A percentile compares a stretch with the other conserved stretches of the same genome.
These are phyloP conservation scores for Tuctoria greenei DNA, from an alignment of 176 grass and related monocot species.

Conservation along the genomic window DNA sequence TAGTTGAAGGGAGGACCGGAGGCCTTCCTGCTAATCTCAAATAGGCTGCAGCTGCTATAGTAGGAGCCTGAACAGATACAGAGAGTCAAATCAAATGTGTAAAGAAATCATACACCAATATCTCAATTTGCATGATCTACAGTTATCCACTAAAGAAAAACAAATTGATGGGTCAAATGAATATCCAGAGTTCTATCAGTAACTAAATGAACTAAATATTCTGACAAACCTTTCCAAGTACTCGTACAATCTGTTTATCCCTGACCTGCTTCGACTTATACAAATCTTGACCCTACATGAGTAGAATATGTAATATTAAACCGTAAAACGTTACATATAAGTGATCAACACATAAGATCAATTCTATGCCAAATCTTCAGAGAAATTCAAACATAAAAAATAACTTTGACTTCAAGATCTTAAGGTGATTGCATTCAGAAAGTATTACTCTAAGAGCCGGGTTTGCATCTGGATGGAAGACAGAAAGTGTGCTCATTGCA, in stretches of 20 bases:
- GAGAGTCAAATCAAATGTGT: neutral
- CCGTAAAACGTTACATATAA: slow-evolving; percentile 10
- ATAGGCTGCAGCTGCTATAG: slow-evolving; percentile 93
- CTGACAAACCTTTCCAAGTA: slow-evolving; percentile 86
- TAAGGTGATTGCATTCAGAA: neutral
- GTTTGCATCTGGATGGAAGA: slow-evolving; percentile 99
- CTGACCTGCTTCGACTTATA: slow-evolving; percentile 88
- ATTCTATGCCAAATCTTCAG: neutral
- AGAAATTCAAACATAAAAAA: slow-evolving; percentile 5
- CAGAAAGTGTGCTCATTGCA: slow-evolving; percentile 90
- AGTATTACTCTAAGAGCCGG: slow-evolving; percentile 84
- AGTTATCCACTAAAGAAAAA: neutral
- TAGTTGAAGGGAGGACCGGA: slow-evolving; percentile 75
- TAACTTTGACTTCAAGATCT: neutral
- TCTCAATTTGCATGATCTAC: slow-evolving; percentile 5
- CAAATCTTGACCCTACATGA: slow-evolving; percentile 83
- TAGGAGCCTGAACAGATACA: slow-evolving; percentile 54
- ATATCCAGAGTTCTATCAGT: neutral
- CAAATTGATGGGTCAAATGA: neutral
- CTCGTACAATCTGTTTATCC: slow-evolving; percentile 90
- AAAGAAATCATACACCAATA: slow-evolving; percentile 4
- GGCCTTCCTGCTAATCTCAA: slow-evolving; percentile 92
- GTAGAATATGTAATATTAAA: slow-evolving; percentile 13
- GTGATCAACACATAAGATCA: neutral
- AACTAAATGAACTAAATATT: slow-evolving; percentile 14